phyloP scores from a whole-genome alignment of 1,284 basidiomycete genomes.

The Heliocybe sulcata region DNA sequence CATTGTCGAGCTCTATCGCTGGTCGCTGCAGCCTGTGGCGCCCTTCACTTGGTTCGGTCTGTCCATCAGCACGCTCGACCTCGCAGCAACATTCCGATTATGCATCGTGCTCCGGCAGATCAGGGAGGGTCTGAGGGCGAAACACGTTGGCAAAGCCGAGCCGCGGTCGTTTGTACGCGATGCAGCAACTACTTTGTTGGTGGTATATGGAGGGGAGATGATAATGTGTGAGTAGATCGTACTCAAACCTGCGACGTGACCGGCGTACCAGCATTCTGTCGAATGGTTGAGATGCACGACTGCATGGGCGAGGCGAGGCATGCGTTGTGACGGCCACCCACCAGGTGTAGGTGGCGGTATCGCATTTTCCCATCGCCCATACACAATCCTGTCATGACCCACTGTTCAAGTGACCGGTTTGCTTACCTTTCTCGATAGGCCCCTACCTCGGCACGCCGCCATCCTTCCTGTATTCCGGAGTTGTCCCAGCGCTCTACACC shows the following conservation, averaged over 20 bases:
- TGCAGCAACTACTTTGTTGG: conserved; percentile 46
- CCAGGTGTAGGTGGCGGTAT: too few species aligned
- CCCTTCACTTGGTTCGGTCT: conserved; percentile 65
- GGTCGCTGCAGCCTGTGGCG: conserved; percentile 50
- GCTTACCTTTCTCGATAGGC: conserved; percentile 27
- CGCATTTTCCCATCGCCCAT: background rate
- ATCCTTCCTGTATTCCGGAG: conserved; percentile 65
- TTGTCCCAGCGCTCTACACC: conserved; percentile 48
- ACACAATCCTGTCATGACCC: too few species aligned
- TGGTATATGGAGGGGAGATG: conserved; percentile 71
- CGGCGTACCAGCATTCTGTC: too few species aligned
- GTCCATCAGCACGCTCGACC: conserved; percentile 51
- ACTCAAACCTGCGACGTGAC: too few species aligned
- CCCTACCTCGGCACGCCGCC: conserved; percentile 56
- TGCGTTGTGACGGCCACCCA: too few species aligned
- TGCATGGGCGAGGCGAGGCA: too few species aligned
- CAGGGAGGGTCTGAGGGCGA: conserved; percentile 38
- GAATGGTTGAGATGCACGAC: too few species aligned
- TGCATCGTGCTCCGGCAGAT: conserved; percentile 63
- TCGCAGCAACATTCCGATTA: conserved; percentile 57
- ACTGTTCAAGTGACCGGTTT: background rate
- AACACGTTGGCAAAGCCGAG: conserved; percentile 38
- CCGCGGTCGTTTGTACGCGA: conserved; percentile 50
- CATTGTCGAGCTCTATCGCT: conserved; percentile 44
- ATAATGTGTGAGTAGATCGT: conserved; percentile 38